Evolutionary conservation across 768 basidiomycete genomes (phyloP).

Genomic region (Panaeolus cyanescens): DNA sequence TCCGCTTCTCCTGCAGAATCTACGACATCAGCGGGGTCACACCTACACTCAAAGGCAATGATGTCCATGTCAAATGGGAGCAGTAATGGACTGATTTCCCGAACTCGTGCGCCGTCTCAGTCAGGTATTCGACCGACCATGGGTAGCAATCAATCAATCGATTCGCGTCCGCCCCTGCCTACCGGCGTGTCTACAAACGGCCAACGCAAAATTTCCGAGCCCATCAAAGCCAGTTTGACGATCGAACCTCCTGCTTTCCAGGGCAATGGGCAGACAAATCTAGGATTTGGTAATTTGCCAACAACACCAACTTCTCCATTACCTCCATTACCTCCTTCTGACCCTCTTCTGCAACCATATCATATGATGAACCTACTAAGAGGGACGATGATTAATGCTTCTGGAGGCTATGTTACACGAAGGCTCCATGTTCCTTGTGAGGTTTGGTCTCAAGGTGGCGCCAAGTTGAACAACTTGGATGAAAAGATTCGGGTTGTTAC

Average conservation of each 20-base stretch:
- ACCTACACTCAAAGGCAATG: conserved; percentile 33
- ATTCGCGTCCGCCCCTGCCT: conserved; percentile 57
- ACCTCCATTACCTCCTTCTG: conserved; percentile 70
- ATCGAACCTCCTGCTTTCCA: conserved; percentile 20
- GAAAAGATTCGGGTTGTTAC: conserved; percentile 89
- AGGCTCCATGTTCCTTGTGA: conserved; percentile 86
- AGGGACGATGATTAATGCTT: conserved; percentile 74
- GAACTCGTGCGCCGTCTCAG: conserved; percentile 75
- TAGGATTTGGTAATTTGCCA: conserved; percentile 55
- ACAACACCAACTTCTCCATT: conserved; percentile 79
- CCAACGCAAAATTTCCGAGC: conserved; percentile 63
- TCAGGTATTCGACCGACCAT: conserved; percentile 72
- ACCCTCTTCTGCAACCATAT: conserved; percentile 82
- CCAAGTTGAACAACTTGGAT: conserved; percentile 76
- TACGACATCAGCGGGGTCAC: conserved; percentile 42
- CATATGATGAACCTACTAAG: conserved; percentile 85
- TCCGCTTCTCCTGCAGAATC: conserved; percentile 57
- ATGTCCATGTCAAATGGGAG: conserved; percentile 44
- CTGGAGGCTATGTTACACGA: conserved; percentile 88
- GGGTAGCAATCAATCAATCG: conserved; percentile 52
- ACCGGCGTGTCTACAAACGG: conserved; percentile 34
- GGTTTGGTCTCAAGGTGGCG: conserved; percentile 91
- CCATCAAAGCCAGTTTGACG: conserved; percentile 56
- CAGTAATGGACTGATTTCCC: conserved; percentile 35
- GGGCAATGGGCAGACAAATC: conserved; percentile 11